phyloP scores from a whole-genome alignment of 164 flowering plant species.

The Litsea cubeba region DNA sequence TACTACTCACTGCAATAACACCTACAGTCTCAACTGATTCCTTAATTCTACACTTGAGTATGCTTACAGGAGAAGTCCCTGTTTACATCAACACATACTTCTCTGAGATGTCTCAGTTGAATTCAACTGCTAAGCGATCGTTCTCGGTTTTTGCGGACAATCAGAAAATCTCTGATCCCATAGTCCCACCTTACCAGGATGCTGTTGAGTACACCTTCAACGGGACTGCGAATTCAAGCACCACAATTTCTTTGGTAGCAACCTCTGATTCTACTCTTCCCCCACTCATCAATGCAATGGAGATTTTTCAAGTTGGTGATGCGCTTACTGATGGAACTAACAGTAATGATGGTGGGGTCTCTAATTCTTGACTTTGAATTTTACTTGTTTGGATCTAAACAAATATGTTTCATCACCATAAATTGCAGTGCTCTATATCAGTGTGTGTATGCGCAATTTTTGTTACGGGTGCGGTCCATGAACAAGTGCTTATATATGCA shows the following conservation, averaged over 20 bases:
- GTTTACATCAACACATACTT: slow-evolving; percentile 15
- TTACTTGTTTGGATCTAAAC: neutral
- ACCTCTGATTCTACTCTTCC: slow-evolving; percentile 32
- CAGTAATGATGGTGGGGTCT: slow-evolving; percentile 28
- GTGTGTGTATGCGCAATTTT: no score
- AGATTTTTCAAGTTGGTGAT: slow-evolving; percentile 23
- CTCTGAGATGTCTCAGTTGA: slow-evolving; percentile 14
- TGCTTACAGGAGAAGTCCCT: neutral
- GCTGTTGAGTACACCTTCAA: slow-evolving; percentile 13
- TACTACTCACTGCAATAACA: slow-evolving; percentile 24
- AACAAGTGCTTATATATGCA: no score
- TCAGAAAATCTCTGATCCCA: neutral
- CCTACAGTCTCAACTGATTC: slow-evolving; percentile 1
- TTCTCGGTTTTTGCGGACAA: neutral
- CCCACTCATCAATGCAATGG: slow-evolving; percentile 48
- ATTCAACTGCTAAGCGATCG: slow-evolving; percentile 9
- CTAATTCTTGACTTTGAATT: neutral
- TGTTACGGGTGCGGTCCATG: no score
- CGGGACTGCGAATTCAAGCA: slow-evolving; percentile 18
- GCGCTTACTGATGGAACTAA: slow-evolving; percentile 26
- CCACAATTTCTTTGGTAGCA: slow-evolving; percentile 19
- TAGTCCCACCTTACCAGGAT: slow-evolving; percentile 31
- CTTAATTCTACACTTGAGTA: neutral
- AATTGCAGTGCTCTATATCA: no score
- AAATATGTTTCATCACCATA: no score